These are phyloP conservation scores for Hyphopichia fennica DNA, from an alignment of 1,139 yeast species.

Conservation along the genomic window DNA sequence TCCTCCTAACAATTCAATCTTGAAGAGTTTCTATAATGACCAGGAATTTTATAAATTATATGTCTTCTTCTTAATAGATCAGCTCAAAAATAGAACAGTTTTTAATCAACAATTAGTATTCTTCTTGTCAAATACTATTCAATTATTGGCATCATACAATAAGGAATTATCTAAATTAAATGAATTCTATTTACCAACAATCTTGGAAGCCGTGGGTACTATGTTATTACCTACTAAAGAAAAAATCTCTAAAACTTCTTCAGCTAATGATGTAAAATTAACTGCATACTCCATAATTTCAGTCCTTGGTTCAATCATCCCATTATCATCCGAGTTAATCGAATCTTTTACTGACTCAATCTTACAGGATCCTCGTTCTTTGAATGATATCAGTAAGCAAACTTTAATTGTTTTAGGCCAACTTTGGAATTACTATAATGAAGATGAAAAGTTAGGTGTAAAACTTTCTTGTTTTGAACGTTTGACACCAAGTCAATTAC, in stretches of 20 bases:
- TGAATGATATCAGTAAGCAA: conserved; percentile 21
- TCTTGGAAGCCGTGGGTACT: conserved; percentile 59
- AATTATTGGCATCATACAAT: conserved; percentile 44
- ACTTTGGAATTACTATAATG: conserved; percentile 36
- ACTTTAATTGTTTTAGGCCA: conserved; percentile 44
- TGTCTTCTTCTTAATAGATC: conserved; percentile 56
- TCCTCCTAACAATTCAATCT: conserved; percentile 70
- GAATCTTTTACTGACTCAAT: conserved; percentile 73
- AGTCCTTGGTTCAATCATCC: conserved; percentile 72
- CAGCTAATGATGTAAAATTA: conserved; percentile 65
- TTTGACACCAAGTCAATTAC: conserved; percentile 13
- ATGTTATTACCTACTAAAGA: conserved; percentile 37
- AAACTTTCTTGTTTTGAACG: conserved; percentile 16
- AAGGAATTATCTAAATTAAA: conserved; percentile 30
- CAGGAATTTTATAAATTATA: conserved; percentile 66
- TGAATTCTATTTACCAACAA: conserved; percentile 45
- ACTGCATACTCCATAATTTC: conserved; percentile 82
- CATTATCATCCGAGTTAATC: conserved; percentile 62
- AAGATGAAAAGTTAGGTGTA: conserved; percentile 12
- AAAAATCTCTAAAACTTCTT: conserved; percentile 14
- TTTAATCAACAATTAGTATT: conserved; percentile 76
- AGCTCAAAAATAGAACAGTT: conserved; percentile 53
- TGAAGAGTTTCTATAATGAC: conserved; percentile 71
- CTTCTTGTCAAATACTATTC: conserved; percentile 73
- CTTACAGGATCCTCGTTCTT: conserved; percentile 14